A percentile compares a stretch with the other conserved stretches of the same genome.
Evolutionary conservation across 345 rosid genomes (phyloP).

Genomic region (Kernera saxatilis): DNA sequence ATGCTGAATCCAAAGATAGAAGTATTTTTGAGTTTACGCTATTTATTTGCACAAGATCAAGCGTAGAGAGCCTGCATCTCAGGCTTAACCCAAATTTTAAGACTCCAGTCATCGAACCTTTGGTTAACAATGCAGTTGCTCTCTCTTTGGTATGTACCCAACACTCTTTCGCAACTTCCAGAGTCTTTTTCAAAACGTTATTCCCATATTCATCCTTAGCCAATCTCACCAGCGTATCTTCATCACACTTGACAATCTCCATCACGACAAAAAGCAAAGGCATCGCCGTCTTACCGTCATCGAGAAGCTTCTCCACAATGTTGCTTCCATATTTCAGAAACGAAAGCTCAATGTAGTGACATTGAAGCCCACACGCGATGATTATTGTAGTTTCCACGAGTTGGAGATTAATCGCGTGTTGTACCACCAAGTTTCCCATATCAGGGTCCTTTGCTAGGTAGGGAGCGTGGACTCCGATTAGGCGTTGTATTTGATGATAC

Average conservation of each 20-base stretch:
- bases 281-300: background rate
- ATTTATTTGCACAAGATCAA: too few species aligned
- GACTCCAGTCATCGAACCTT: too few species aligned
- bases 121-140: too few species aligned
- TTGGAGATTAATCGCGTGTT: background rate
- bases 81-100: too few species aligned
- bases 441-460: background rate
- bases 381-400: background rate
- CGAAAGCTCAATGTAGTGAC: conserved; percentile 6
- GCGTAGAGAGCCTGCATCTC: too few species aligned
- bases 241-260: conserved; percentile 1
- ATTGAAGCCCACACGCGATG: background rate
- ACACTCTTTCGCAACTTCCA: background rate
- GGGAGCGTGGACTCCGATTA: background rate
- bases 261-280: background rate
- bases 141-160: too few species aligned
- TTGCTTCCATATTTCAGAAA: background rate
- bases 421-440: background rate
- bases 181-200: background rate
- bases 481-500: background rate
- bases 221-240: background rate
- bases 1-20: too few species aligned
- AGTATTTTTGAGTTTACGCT: too few species aligned
- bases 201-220: background rate
- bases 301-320: background rate